Evolutionary conservation across 768 basidiomycete genomes (phyloP), one percentile per base, ranked within the genome.

Genomic region (Psilocybe tampanensis): DNA sequence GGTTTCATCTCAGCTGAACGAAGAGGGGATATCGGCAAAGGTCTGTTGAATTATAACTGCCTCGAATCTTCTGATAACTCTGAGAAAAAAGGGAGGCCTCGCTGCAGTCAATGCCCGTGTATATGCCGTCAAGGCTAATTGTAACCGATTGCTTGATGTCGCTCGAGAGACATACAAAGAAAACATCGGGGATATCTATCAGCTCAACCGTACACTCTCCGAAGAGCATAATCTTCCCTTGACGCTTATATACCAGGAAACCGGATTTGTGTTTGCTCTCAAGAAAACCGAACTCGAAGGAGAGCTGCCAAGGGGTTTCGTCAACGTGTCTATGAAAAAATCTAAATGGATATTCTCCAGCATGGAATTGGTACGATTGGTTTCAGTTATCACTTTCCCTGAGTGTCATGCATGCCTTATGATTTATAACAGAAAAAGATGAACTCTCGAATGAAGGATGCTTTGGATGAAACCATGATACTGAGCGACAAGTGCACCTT

Each of bases 81-180:
- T 8, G 9, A 7, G 15, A 19, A 47, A 33, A 33, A 56, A 91
- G 90, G 84, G 86, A 34, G 89, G 90, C 8, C 78, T 94, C 21
- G 83, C 79, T 5, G 86, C 87, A 1, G 80, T 91, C 19, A 94
- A 92, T 65, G 83, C 89, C 6, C 83, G 88, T 50, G 88, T 98
- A 21, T 99, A 94, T 71, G 95, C 95, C 2, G 90, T 98, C 56
- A 92, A 86, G 69, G 90, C 92, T 2, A 90, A 91, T 58, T 82
- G 80, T 65, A 92, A 94, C 62, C 84, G 85, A 24, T 78, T 96
- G 9, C 86, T 99, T 26, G 96, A 98, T 61, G 94, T 98, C 7
- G 97, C 96, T 1, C 83, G 97, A 2, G 94, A 94, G 69, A 95
- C 95, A 0, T 98, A 89, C 76, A 92, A 89, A 64, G 95, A 99